Percentiles rank a stretch among this genome's conserved stretches.
These are phyloP conservation scores for Inonotus obliquus DNA, from an alignment of 1,284 basidiomycete species.

Conservation along the genomic window DNA sequence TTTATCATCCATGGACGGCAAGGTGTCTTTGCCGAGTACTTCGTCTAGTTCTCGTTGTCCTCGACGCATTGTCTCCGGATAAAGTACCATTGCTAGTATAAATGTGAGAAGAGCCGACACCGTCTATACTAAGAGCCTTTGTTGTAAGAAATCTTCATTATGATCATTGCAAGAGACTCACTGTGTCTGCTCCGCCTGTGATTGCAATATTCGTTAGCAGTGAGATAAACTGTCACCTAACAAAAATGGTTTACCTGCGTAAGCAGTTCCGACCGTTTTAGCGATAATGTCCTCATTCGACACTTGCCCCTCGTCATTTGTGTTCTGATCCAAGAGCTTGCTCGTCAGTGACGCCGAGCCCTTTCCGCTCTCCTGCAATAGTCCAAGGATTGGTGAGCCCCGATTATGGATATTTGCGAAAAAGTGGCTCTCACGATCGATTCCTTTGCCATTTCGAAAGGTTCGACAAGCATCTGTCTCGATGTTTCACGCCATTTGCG, in stretches of 20 bases:
- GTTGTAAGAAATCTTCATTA: background rate
- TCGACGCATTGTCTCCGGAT: conserved; percentile 20
- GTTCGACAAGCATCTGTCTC: background rate
- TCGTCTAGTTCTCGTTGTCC: conserved; percentile 24
- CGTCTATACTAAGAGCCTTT: background rate
- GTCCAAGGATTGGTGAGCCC: no score
- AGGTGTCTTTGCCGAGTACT: conserved; percentile 21
- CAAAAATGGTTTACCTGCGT: no score
- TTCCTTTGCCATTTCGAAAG: no score
- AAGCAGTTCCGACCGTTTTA: no score
- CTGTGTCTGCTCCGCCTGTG: background rate
- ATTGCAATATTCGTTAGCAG: background rate
- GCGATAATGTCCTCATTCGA: no score
- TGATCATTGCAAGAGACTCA: background rate
- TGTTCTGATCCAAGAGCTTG: background rate
- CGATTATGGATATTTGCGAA: no score
- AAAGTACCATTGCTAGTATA: conserved; percentile 1
- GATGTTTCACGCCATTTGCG: conserved; percentile 38
- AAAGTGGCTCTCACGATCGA: no score
- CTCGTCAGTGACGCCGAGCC: background rate
- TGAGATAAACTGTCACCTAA: no score
- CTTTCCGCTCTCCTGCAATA: background rate
- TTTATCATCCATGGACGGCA: conserved; percentile 22
- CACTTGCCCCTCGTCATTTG: background rate
- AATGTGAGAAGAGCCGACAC: conserved; percentile 1